Conservation (phyloP, 805 yeast genomes). For the Pichia nakasei region DNA sequence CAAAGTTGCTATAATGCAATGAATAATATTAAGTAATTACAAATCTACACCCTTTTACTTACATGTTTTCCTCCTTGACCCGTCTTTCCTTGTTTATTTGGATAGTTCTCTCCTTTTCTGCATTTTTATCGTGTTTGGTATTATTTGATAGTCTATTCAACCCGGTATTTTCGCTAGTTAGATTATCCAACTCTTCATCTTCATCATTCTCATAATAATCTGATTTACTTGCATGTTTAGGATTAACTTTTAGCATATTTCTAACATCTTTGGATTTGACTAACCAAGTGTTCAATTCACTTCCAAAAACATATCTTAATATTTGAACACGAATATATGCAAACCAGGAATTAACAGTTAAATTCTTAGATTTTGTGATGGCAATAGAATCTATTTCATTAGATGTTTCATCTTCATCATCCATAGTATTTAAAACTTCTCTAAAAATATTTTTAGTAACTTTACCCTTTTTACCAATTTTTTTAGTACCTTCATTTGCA, state of each 20-base stretch:
- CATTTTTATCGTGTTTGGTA: slow-evolving; percentile 10
- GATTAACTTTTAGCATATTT: slow-evolving; percentile 15
- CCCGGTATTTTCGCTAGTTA: not conserved
- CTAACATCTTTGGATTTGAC: slow-evolving; percentile 23
- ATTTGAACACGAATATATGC: slow-evolving; percentile 39
- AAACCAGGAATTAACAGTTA: slow-evolving; percentile 43
- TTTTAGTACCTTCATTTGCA: slow-evolving; percentile 45
- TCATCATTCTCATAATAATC: slow-evolving; percentile 4
- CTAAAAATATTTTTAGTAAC: slow-evolving; percentile 51
- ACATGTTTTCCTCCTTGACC: slow-evolving; percentile 19
- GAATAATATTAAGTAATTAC: no score
- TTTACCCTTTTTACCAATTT: slow-evolving; percentile 53
- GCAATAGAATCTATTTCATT: slow-evolving; percentile 22
- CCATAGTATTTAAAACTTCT: slow-evolving; percentile 34
- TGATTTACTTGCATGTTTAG: slow-evolving; percentile 4
- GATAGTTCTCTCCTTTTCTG: slow-evolving; percentile 12
- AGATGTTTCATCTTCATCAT: not conserved
- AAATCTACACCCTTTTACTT: slow-evolving; percentile 12
- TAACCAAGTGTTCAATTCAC: slow-evolving; percentile 43
- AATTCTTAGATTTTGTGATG: slow-evolving; percentile 35
- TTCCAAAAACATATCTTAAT: slow-evolving; percentile 43
- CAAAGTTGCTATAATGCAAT: no score
- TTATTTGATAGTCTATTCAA: not conserved
- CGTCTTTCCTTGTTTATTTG: slow-evolving; percentile 20
- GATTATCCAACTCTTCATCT: not conserved